Percentiles rank a stretch among this genome's conserved stretches.
These are phyloP conservation scores for Aspergillus spinulosporus DNA, from an alignment of 2,329 filamentous ascomycete species.

Conservation along the genomic window DNA sequence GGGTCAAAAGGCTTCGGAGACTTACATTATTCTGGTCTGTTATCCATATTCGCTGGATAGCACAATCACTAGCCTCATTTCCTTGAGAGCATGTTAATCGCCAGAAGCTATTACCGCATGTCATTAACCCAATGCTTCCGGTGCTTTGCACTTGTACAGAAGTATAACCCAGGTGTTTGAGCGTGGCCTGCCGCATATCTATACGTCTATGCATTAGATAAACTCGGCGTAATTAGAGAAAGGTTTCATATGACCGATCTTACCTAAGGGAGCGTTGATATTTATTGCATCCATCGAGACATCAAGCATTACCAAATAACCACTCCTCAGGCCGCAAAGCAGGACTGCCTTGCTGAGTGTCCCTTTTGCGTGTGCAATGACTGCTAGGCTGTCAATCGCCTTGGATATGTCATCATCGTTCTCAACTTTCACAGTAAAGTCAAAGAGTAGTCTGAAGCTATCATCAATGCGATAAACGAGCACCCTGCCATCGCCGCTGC, in stretches of 20 bases:
- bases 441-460: slow-evolving; percentile 24
- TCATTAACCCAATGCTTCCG: slow-evolving; percentile 33
- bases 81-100: slow-evolving; percentile 32
- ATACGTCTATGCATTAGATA: slow-evolving; percentile 10
- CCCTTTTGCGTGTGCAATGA: slow-evolving; percentile 25
- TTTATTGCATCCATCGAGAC: slow-evolving; percentile 27
- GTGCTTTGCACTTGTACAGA: slow-evolving; percentile 38
- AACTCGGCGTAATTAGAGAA: slow-evolving; percentile 17
- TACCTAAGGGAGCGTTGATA: slow-evolving; percentile 31
- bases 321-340: slow-evolving; percentile 50
- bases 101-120: slow-evolving; percentile 43
- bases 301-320: slow-evolving; percentile 42
- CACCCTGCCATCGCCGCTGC: slow-evolving; percentile 42
- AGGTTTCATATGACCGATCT: background rate
- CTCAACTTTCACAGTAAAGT: slow-evolving; percentile 27
- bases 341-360: slow-evolving; percentile 27
- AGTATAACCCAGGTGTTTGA: slow-evolving; percentile 38
- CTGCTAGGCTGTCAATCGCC: slow-evolving; percentile 38
- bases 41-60: slow-evolving; percentile 41
- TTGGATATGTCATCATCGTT: slow-evolving; percentile 32
- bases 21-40: slow-evolving; percentile 46
- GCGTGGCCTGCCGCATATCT: slow-evolving; percentile 35
- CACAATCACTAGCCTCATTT: slow-evolving; percentile 27
- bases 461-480: slow-evolving; percentile 32
- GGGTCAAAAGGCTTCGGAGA: background rate